Conservation (phyloP, 2,329 filamentous ascomycete species). For the Verticillium nubilum region DNA sequence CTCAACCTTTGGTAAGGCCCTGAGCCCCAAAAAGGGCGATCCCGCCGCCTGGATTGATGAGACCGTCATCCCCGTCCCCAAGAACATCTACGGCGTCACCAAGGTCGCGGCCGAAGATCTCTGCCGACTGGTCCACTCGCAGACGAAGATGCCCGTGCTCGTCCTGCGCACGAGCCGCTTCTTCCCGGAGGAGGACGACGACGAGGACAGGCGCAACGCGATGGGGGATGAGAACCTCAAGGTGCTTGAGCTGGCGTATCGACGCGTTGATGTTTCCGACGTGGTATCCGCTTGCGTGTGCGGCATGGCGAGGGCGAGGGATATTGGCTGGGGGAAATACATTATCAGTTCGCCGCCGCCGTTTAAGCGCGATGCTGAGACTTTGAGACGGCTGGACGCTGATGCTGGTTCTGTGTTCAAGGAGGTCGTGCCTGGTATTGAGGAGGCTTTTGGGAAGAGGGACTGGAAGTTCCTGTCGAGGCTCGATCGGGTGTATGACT, state of each 20-base stretch:
- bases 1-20: conserved; percentile 35
- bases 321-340: conserved; percentile 31
- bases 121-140: conserved; percentile 33
- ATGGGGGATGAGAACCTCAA: conserved; percentile 39
- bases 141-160: conserved; percentile 32
- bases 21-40: conserved; percentile 25
- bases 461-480: conserved; percentile 31
- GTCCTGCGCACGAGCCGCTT: conserved; percentile 42
- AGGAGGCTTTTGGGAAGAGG: conserved; percentile 21
- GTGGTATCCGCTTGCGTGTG: conserved; percentile 34
- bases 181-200: conserved; percentile 42
- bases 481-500: conserved; percentile 41
- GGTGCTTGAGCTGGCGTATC: conserved; percentile 40
- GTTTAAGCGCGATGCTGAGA: conserved; percentile 21
- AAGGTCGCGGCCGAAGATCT: conserved; percentile 43
- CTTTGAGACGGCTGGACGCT: conserved; percentile 25
- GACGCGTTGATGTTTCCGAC: conserved; percentile 37
- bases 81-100: conserved; percentile 44
- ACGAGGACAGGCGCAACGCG: conserved; percentile 28
- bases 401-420: conserved; percentile 25
- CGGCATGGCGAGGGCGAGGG: conserved; percentile 26
- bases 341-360: conserved; percentile 38
- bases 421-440: conserved; percentile 18
- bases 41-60: conserved; percentile 41
- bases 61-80: conserved; percentile 30